Base-by-base conservation (phyloP, 2,329 filamentous ascomycete genomes). In the Lecanoromycetidae sp. region DNA sequence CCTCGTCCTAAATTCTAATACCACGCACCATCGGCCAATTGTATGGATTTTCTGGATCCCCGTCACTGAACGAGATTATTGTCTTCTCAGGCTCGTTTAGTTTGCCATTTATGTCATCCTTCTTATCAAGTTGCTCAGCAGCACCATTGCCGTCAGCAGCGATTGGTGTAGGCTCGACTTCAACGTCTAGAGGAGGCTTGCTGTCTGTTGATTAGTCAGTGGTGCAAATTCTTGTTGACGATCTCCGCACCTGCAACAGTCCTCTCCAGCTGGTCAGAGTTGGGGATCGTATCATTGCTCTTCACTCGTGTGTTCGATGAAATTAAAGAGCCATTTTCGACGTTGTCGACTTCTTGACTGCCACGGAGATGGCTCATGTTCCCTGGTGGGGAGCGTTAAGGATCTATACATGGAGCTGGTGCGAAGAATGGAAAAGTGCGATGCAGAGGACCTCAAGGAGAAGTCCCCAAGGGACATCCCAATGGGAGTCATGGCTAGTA, bases 21-120 rank as follows among this genome's bases (percentile, higher is more conserved):
- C 73, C 74, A 51, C 69, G 67, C 3, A 40, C 35, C 5, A 57
- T 55, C 0, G 60, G 58, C 62, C 66, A 75, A 51, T 72, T 72
- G 40, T 65, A 62, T 0, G 74, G 73, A 49, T 76, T 72, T 6
- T 58, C 57, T 6, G 56, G 57, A 49, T 71, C 67, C 23, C 45
- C 45, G 23, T 45, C 20, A 26, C 23, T 8, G 33, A 53, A 53
- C 12, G 44, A 48, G 4, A 52, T 17, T 30, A 52, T 36, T 6
- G 29, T 46, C 17, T 20, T 46, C 17, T 26, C 7, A 8, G 25
- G 4, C 15, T 23, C 17, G 8, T 25, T 9, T 26, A n/a, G 38
- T n/a, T 26, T 15, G 29, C n/a, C 30, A 7, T 42, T 19, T 42
- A 4, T 27, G 5, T 36, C 29, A 35, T 30, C 13, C 26, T 33